Evolutionary conservation across 2,329 filamentous ascomycete species (phyloP).

Genomic region (Atkinsonella hypoxylon): DNA sequence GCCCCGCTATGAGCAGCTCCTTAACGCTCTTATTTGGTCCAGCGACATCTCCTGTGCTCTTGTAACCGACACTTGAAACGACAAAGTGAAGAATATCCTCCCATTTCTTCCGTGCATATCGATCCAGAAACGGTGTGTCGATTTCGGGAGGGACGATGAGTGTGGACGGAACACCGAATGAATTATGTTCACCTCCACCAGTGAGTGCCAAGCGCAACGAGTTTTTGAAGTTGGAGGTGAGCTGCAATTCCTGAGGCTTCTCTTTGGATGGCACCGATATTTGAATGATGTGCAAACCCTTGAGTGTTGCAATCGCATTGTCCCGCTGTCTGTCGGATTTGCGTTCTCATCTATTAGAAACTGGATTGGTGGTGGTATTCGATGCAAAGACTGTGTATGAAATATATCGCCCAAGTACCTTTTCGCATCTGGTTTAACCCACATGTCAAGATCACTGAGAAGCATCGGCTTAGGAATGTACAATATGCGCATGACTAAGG

Average conservation of each 20-base stretch:
- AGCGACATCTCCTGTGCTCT: conserved; percentile 32
- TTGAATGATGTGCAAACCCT: conserved; percentile 74
- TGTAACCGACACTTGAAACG: conserved; percentile 60
- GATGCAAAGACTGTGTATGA: background rate
- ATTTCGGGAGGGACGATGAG: conserved; percentile 51
- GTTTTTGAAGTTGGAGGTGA: conserved; percentile 70
- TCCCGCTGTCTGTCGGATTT: conserved; percentile 55
- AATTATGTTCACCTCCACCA: conserved; percentile 72
- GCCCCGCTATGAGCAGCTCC: conserved; percentile 66
- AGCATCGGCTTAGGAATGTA: conserved; percentile 77
- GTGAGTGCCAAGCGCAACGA: conserved; percentile 81
- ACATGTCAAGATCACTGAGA: conserved; percentile 69
- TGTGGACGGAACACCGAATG: conserved; percentile 77
- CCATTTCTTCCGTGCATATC: conserved; percentile 81
- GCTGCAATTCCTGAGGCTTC: conserved; percentile 56
- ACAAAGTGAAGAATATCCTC: conserved; percentile 94
- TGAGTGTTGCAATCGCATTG: conserved; percentile 68
- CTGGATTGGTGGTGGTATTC: background rate
- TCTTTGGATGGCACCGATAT: conserved; percentile 50
- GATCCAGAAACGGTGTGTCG: conserved; percentile 63
- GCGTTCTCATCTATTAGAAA: background rate
- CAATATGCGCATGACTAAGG: conserved; percentile 87
- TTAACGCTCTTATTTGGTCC: conserved; percentile 68
- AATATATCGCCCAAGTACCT: conserved; percentile 14
- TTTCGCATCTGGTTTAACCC: conserved; percentile 59